phyloP scores from a whole-genome alignment of 441 rosid genomes.

The Adansonia grandidieri region DNA sequence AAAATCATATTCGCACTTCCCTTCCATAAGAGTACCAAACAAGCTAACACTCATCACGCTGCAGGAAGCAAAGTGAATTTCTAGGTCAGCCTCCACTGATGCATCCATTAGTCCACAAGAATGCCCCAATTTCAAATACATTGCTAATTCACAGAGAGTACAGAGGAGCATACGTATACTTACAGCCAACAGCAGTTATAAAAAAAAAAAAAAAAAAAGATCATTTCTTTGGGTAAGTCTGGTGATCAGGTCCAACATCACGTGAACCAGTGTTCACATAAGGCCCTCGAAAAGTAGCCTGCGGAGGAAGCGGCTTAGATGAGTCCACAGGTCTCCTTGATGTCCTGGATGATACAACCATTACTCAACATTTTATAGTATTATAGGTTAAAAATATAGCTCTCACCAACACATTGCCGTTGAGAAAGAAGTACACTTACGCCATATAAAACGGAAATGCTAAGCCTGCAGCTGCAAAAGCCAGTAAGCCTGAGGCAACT shows the following conservation, averaged over 20 bases:
- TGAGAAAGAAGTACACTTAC: constrained; percentile 43
- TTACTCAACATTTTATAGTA: background rate
- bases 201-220: background rate
- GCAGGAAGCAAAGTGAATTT: background rate
- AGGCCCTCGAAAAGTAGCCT: constrained; percentile 96
- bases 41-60: background rate
- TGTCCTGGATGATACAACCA: constrained; percentile 49
- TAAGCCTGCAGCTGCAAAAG: constrained; percentile 77
- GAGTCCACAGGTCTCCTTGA: constrained; percentile 74
- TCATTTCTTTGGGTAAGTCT: constrained; percentile 72
- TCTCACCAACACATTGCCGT: background rate
- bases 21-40: background rate
- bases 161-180: background rate
- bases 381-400: background rate
- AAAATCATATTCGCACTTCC: background rate
- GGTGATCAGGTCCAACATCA: constrained; percentile 87
- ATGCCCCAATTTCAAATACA: background rate
- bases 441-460: constrained; percentile 88
- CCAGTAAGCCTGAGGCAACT: constrained; percentile 75
- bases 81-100: background rate
- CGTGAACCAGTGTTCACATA: constrained; percentile 93
- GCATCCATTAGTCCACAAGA: background rate
- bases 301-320: constrained; percentile 85
- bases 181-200: background rate
- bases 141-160: background rate